Percentiles rank a stretch among this genome's conserved stretches.
phyloP scores from a whole-genome alignment of 306 rosid genomes.

The Geum urbanum region DNA sequence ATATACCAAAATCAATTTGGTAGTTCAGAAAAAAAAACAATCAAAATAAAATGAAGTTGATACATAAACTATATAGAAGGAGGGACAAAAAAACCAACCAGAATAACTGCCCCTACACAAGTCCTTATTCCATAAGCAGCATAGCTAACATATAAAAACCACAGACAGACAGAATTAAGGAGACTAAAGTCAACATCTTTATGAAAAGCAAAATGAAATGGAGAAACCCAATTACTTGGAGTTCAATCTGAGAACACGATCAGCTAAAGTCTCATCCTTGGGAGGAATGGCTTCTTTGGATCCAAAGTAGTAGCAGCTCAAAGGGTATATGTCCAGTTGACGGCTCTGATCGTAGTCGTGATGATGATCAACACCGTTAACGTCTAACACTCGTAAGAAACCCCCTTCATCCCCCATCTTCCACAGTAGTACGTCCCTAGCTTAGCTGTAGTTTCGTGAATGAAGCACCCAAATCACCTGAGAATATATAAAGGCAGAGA shows the following conservation, averaged over 20 bases:
- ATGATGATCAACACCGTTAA: constrained; percentile 15
- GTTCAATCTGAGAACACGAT: constrained; percentile 51
- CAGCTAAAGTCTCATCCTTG: constrained; percentile 45
- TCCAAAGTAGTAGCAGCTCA: constrained; percentile 67
- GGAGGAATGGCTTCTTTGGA: constrained; percentile 51
- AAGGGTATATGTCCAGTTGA: constrained; percentile 55
- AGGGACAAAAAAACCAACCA: constrained; percentile 47
- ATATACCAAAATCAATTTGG: neutral
- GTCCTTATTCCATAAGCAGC: constrained; percentile 68
- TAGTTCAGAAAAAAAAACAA: neutral
- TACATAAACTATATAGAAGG: neutral
- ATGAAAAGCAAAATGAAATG: neutral
- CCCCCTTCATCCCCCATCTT: constrained; percentile 46
- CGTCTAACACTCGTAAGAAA: constrained; percentile 10
- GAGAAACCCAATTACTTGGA: constrained; percentile 41
- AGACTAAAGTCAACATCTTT: neutral
- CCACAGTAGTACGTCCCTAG: neutral
- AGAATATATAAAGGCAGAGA: neutral
- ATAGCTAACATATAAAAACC: constrained; percentile 42
- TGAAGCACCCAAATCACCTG: neutral
- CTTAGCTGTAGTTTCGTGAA: neutral
- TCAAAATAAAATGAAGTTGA: too few relatives aligned
- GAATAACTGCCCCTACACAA: constrained; percentile 65
- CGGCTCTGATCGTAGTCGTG: constrained; percentile 7
- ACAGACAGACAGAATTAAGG: neutral